These are phyloP conservation scores for Pleurostoma richardsiae DNA, from an alignment of 2,329 filamentous ascomycete genomes.

Conservation along the genomic window DNA sequence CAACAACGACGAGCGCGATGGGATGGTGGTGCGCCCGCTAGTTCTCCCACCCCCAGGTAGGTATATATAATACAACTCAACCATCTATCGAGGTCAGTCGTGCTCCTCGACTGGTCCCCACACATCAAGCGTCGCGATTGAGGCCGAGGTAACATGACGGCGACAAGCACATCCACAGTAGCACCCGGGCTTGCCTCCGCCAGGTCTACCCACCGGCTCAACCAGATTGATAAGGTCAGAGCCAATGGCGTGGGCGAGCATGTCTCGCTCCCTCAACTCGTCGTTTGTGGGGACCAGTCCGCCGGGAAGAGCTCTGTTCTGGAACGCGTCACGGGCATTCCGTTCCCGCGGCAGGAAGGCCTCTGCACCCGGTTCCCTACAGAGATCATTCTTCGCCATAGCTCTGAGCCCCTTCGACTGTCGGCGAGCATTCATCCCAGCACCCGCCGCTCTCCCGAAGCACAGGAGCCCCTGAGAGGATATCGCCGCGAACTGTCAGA, in stretches of 20 bases:
- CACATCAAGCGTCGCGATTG: no score
- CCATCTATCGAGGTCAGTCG: no score
- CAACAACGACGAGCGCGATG: no score
- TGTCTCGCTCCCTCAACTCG: conserved; percentile 7
- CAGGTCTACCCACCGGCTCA: no score
- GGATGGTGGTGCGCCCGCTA: no score
- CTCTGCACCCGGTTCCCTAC: conserved; percentile 49
- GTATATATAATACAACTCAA: no score
- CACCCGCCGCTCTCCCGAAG: conserved; percentile 1
- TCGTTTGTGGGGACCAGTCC: conserved; percentile 23
- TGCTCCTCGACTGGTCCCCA: no score
- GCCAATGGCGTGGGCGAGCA: conserved; percentile 1
- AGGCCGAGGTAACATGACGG: no score
- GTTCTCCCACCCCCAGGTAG: no score
- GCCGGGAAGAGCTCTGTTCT: conserved; percentile 34
- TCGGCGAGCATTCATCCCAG: conserved; percentile 18
- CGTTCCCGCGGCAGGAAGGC: conserved; percentile 43
- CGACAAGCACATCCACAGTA: no score
- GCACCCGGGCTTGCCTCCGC: no score
- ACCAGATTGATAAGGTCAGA: conserved; percentile 4
- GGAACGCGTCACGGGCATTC: conserved; percentile 47
- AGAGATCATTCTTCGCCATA: conserved; percentile 39
- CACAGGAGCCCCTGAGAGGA: conserved; percentile 1
- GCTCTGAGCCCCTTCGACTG: conserved; percentile 10
- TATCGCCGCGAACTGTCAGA: conserved; percentile 9